Base-by-base conservation (phyloP, 2,329 filamentous ascomycete species). In the Ceratocystis papillata region DNA sequence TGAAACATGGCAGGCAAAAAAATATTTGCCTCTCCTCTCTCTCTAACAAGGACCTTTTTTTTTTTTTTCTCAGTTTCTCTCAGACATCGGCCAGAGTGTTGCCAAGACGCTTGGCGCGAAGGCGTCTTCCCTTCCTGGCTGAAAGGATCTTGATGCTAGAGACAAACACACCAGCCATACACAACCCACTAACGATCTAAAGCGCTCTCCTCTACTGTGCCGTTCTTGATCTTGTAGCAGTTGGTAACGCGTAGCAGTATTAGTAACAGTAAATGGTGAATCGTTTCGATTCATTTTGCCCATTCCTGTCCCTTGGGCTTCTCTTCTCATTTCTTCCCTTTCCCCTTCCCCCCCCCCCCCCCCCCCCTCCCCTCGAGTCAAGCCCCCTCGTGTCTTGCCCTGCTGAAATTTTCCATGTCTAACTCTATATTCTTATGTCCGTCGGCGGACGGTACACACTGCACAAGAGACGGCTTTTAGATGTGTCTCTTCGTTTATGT, bases 101-200 rank as follows among this genome's bases (percentile, higher is more conserved):
- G 53, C 53, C 53, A 57, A 57, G 53, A 28, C 22, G 22, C 53
- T 57, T 57, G 53, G 53, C 53, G 15, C 33, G 8, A 37, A 37
- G 17, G 50, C 53, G 28, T 28, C 53, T 57, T 57, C 22, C 20
- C 53, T 57, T 57, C 12, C 20, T 28, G 28, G 15, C 22, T 5
- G 6, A 30, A 15, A 57, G 53, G 53, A 57, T 57, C 22, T 28
- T 30, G 17, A 57, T 30, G 22, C 53, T 30, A 33, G 53, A 57
- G 53, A 57, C 53, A 57, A 57, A 30, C 25, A 57, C 12, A 12
- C 50, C 5, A 5, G 10, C 50, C 50, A 28, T 15, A 25, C 6
- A 50, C 48, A 17, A 30, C 22, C 53, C 10, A 28, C 53, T 15
- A 57, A 15, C 4, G 25, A 3, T n/a, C 22, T 15, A 57, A 12